Evolutionary conservation across 2,329 filamentous ascomycete species (phyloP).

Genomic region (Cordyceps cicadae): DNA sequence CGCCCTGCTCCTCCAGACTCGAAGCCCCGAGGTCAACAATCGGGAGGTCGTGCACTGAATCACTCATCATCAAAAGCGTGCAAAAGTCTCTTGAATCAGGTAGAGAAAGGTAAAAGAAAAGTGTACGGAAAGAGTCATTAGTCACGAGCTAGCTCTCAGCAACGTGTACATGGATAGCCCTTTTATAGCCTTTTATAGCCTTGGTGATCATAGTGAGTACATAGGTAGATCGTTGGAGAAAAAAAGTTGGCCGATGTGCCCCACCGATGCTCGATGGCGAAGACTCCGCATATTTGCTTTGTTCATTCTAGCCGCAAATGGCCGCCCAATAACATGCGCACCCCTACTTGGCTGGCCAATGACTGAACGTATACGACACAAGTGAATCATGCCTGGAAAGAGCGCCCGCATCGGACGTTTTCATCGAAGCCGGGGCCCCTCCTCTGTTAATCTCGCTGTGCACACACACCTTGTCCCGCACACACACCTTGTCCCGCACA

Average conservation of each 20-base stretch:
- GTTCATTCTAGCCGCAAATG: neutral
- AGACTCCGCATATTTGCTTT: neutral
- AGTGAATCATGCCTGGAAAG: neutral
- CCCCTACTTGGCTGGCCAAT: neutral
- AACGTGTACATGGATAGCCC: too few relatives aligned
- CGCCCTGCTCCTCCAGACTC: slow-evolving; percentile 1
- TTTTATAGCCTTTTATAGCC: neutral
- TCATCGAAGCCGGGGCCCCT: neutral
- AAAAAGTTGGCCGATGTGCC: neutral
- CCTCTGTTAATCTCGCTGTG: neutral
- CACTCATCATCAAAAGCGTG: neutral
- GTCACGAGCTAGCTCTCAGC: too few relatives aligned
- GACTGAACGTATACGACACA: neutral
- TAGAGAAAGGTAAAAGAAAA: neutral
- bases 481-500: too few relatives aligned
- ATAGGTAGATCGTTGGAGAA: neutral
- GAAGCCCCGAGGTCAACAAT: slow-evolving; percentile 4
- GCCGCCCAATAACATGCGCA: too few relatives aligned
- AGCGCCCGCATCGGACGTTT: neutral
- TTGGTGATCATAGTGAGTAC: neutral
- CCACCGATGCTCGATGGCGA: neutral
- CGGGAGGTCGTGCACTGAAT: neutral
- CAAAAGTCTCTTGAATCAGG: neutral
- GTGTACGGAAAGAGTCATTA: neutral
- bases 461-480: too few relatives aligned